These are phyloP conservation scores for Scortechinia acanthostroma DNA, from an alignment of 2,329 filamentous ascomycete species.

Conservation along the genomic window DNA sequence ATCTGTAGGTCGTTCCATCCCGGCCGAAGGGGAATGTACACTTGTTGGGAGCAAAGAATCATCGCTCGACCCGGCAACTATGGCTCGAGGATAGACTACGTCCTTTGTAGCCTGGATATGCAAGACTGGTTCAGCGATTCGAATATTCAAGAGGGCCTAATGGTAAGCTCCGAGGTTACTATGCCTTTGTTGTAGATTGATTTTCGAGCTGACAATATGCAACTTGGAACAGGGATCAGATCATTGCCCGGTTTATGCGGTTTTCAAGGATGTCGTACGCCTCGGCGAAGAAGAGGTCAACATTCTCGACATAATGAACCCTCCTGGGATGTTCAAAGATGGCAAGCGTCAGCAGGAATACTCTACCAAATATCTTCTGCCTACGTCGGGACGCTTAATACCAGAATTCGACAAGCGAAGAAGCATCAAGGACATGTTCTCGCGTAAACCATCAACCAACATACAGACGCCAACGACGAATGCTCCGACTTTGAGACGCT, in stretches of 20 bases:
- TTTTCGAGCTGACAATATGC: neutral
- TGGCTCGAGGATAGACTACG: constrained; percentile 87
- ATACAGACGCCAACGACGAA: constrained; percentile 8
- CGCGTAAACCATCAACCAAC: constrained; percentile 38
- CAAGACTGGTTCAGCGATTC: constrained; percentile 72
- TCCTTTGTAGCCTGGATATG: constrained; percentile 75
- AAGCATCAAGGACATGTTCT: constrained; percentile 91
- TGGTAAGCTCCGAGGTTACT: constrained; percentile 43
- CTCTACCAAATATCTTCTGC: constrained; percentile 57
- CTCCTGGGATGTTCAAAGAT: constrained; percentile 60
- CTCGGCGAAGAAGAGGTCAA: constrained; percentile 34
- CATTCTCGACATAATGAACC: constrained; percentile 72
- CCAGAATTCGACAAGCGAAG: constrained; percentile 77
- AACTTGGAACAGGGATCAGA: constrained; percentile 63
- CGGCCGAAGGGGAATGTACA: constrained; percentile 81
- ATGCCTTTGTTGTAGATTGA: neutral
- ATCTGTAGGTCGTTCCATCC: constrained; percentile 77
- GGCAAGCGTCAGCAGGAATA: constrained; percentile 64
- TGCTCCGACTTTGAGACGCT: constrained; percentile 7
- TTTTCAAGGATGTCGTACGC: constrained; percentile 56
- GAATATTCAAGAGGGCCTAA: constrained; percentile 86
- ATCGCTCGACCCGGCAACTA: constrained; percentile 95
- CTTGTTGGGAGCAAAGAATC: constrained; percentile 90
- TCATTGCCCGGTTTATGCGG: constrained; percentile 86
- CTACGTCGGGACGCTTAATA: constrained; percentile 74